phyloP scores from a whole-genome alignment of 2,329 filamentous ascomycete genomes.

The Exophiala aquamarina region DNA sequence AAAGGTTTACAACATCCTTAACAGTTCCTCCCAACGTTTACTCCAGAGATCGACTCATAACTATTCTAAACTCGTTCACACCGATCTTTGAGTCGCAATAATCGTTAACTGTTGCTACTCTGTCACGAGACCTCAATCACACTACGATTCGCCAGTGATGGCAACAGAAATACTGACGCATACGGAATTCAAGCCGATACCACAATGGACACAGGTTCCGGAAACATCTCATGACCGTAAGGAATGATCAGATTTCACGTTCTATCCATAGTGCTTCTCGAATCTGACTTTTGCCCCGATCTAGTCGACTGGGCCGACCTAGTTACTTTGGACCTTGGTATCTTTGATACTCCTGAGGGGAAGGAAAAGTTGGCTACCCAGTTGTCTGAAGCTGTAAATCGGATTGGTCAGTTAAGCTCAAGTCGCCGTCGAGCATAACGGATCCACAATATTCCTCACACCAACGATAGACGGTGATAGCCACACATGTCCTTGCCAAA shows the following conservation, averaged over 20 bases:
- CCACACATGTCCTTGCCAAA: too few relatives aligned
- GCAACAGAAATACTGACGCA: too few relatives aligned
- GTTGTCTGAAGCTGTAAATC: conserved; percentile 53
- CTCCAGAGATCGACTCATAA: too few relatives aligned
- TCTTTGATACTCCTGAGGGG: conserved; percentile 54
- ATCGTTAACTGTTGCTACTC: too few relatives aligned
- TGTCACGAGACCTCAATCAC: too few relatives aligned
- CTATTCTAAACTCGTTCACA: too few relatives aligned
- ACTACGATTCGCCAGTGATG: too few relatives aligned
- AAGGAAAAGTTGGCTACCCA: conserved; percentile 55
- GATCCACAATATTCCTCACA: too few relatives aligned
- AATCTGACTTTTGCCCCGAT: background rate
- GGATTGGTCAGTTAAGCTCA: conserved; percentile 32
- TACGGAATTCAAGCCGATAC: background rate
- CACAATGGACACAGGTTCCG: conserved; percentile 15
- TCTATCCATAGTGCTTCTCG: background rate
- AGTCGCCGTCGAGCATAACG: background rate
- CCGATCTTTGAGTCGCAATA: too few relatives aligned
- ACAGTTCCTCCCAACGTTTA: too few relatives aligned
- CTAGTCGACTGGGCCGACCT: conserved; percentile 27
- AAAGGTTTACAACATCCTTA: too few relatives aligned
- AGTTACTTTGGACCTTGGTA: conserved; percentile 44
- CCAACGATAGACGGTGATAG: too few relatives aligned
- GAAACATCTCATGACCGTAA: conserved; percentile 20
- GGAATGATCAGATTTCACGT: background rate